A percentile compares a stretch with the other conserved stretches of the same genome.
Evolutionary conservation across 345 rosid species (phyloP).

Genomic region (Litchi chinensis): DNA sequence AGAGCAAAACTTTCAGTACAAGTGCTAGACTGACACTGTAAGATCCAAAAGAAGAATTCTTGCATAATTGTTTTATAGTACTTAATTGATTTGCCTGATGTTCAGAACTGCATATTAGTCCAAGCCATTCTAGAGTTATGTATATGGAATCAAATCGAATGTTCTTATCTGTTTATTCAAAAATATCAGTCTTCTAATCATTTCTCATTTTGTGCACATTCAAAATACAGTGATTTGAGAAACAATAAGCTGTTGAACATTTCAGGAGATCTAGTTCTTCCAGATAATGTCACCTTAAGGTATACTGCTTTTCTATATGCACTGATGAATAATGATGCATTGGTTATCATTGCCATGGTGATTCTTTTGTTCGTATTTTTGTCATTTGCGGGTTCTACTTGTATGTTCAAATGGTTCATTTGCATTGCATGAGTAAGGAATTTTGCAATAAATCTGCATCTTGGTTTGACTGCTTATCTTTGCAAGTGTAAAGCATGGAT

Average conservation of each 20-base stretch:
- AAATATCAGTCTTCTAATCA: constrained; percentile 29
- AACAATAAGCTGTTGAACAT: constrained; percentile 65
- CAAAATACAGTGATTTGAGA: constrained; percentile 73
- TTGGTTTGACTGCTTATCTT: background rate
- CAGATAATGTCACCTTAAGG: constrained; percentile 83
- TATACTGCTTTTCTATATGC: constrained; percentile 29
- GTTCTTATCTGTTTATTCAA: background rate
- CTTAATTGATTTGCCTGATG: constrained; percentile 12
- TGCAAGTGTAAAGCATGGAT: background rate
- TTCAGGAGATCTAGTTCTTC: constrained; percentile 62
- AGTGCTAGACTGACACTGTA: constrained; percentile 61
- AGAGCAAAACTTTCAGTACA: constrained; percentile 42
- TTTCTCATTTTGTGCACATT: constrained; percentile 20
- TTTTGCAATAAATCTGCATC: background rate
- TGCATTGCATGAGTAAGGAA: background rate
- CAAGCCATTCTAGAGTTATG: background rate
- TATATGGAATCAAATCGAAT: constrained; percentile 1
- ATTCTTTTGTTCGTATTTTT: background rate
- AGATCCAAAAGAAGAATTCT: constrained; percentile 31
- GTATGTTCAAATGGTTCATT: background rate
- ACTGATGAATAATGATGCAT: background rate
- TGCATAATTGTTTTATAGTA: background rate
- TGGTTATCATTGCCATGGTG: background rate
- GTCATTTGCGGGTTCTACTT: background rate
- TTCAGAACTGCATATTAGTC: background rate